These are phyloP conservation scores for Teunomyces aglyptinius DNA, from an alignment of 805 yeast genomes.

Conservation along the genomic window DNA sequence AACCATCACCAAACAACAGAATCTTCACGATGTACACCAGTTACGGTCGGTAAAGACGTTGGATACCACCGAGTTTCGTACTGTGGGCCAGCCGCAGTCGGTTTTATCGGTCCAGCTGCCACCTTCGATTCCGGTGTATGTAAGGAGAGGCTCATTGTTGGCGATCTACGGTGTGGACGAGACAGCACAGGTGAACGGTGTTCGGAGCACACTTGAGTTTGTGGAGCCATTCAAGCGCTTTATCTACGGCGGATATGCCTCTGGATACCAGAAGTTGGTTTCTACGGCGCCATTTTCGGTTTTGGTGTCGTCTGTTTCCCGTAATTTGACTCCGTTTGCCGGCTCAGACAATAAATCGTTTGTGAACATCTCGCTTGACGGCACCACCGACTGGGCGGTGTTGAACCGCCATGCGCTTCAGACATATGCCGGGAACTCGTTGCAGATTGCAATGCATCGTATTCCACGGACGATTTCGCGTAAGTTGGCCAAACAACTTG, in stretches of 20 bases:
- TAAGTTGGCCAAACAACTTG: conserved; percentile 24
- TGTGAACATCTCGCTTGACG: conserved; percentile 50
- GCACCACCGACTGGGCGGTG: conserved; percentile 62
- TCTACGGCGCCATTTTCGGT: conserved; percentile 47
- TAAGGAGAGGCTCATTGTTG: conserved; percentile 49
- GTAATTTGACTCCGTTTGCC: conserved; percentile 12
- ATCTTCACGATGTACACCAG: conserved; percentile 13
- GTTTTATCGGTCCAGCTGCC: conserved; percentile 51
- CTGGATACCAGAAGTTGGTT: conserved; percentile 47
- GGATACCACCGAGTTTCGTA: conserved; percentile 32
- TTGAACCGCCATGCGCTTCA: conserved; percentile 48
- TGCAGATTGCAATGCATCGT: conserved; percentile 35
- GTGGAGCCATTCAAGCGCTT: conserved; percentile 42
- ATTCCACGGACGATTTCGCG: conserved; percentile 42
- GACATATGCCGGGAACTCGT: conserved; percentile 52
- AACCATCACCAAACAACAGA: conserved; percentile 8
- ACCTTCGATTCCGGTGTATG: conserved; percentile 55
- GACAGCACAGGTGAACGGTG: conserved; percentile 14
- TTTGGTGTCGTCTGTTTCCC: conserved; percentile 40
- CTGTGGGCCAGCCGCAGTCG: conserved; percentile 50
- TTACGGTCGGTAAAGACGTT: conserved; percentile 16
- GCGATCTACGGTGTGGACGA: conserved; percentile 40
- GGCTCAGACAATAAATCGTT: conserved; percentile 36
- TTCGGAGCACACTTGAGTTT: conserved; percentile 27
- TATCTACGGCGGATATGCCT: conserved; percentile 43